These are phyloP conservation scores for Euphrasia arctica DNA, from an alignment of 305 asterid species.

Conservation along the genomic window DNA sequence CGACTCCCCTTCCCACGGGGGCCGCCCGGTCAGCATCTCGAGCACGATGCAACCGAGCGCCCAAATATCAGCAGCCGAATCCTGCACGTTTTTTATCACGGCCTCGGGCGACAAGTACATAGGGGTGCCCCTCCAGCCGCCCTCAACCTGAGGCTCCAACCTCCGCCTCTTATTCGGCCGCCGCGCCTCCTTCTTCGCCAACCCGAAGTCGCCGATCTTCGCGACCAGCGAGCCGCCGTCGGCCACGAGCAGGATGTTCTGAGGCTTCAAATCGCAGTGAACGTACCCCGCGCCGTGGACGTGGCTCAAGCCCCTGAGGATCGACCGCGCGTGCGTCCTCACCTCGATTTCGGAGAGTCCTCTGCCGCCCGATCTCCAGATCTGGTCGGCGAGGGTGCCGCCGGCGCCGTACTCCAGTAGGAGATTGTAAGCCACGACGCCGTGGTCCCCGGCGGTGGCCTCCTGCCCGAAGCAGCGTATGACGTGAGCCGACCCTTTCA, in stretches of 20 bases:
- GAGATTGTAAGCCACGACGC: neutral
- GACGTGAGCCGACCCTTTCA: neutral
- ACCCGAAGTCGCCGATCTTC: neutral
- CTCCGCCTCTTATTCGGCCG: too few species aligned
- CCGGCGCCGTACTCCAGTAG: neutral
- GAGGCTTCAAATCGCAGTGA: neutral
- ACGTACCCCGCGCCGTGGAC: neutral
- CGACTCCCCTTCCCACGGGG: constrained; percentile 37
- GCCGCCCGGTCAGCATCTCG: constrained; percentile 71
- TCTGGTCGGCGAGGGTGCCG: neutral
- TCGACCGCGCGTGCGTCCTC: neutral
- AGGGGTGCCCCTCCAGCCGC: constrained; percentile 58
- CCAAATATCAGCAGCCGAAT: constrained; percentile 64
- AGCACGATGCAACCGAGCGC: constrained; percentile 69
- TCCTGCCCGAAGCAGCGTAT: neutral
- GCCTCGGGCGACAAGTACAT: constrained; percentile 69
- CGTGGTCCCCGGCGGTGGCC: neutral
- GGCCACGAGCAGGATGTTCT: too few species aligned
- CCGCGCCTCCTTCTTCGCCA: neutral
- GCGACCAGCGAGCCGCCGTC: neutral
- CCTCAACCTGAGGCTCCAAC: too few species aligned
- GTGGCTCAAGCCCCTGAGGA: neutral
- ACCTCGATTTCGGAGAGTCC: neutral
- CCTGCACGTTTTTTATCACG: constrained; percentile 52
- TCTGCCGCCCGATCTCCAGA: neutral